Evolutionary conservation across 495 filamentous ascomycete genomes (phyloP), one percentile per base, ranked within the genome.

Genomic region (Neurospora pannonica): DNA sequence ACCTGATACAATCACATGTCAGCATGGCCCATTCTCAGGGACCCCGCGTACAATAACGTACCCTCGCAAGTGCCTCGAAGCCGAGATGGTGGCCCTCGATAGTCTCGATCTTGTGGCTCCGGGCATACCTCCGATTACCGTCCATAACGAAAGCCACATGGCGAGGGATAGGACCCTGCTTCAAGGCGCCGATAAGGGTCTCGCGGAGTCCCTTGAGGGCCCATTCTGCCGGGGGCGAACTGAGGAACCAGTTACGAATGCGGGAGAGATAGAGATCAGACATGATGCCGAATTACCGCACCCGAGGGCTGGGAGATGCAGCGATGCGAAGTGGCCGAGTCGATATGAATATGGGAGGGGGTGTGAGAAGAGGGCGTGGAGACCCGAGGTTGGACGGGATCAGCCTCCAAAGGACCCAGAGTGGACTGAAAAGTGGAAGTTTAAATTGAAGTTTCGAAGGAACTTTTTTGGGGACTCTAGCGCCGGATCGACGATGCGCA

Each of bases 71-170:
- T 28, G 96, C 94, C 83, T 99, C 96, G 78, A 98, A 99, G 8
- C 96, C 96, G 76, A 97, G 83, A 79, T 96, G 93, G 81, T 99
- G 96, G n/a, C 96, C 96, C 83, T 99, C 94, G 43, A 97, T 91
- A 0, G 94, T 97, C 87, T 99, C 96, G 78, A 99, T 97, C 70
- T 95, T 90, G 84, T 95, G 93, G 70, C 86, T 91, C 70, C 93
- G 87, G 2, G 96, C 96, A 82, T 96, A 99, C 28, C 96, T 90
- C 70, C 96, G 85, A 81, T 99, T 99, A 43, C 96, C 96, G 82
- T 99, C 96, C 97, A 98, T 98, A 73, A 97, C 94, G 78, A 99
- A 98, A 8, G 96, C 96, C 71, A 99, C 89, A 89, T 99, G 96
- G 76, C 91, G 89, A 17, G 96, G 96, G 70, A 99, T 90, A 9